A percentile compares a stretch with the other conserved stretches of the same genome.
These are phyloP conservation scores for Russula griseocarnosa DNA, from an alignment of 768 basidiomycete species.

Conservation along the genomic window DNA sequence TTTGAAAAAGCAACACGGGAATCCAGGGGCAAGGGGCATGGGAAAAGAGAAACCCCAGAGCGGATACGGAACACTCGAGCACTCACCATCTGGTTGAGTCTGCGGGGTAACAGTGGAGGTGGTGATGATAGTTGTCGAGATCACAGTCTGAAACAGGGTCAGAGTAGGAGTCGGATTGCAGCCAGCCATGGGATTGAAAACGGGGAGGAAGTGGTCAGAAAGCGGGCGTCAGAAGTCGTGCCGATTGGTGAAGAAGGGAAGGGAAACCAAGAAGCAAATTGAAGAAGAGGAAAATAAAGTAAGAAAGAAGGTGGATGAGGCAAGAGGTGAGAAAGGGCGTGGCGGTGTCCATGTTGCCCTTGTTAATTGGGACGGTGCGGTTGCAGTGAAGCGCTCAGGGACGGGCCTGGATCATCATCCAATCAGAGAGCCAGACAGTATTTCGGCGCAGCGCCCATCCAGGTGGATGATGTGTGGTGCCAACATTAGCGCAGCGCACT, in stretches of 20 bases:
- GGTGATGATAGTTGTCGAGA: constrained; percentile 20
- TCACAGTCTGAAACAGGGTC: constrained; percentile 23
- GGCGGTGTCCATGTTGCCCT: constrained; percentile 16
- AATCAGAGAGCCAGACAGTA: not conserved
- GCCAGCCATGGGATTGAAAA: constrained; percentile 18
- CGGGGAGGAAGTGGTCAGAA: not conserved
- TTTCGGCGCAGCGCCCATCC: constrained; percentile 12
- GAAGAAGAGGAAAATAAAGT: constrained; percentile 3
- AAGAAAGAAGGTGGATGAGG: not conserved
- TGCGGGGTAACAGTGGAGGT: constrained; percentile 15
- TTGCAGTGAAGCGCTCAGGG: constrained; percentile 3
- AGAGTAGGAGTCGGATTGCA: constrained; percentile 21
- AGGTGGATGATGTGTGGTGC: not conserved
- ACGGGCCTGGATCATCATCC: not conserved
- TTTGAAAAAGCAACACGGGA: not conserved
- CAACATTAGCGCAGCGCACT: too few species aligned
- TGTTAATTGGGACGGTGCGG: not conserved
- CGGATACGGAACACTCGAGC: not conserved
- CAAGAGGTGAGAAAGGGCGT: not conserved
- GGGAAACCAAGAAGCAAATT: not conserved
- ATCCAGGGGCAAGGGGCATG: not conserved
- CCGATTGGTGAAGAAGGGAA: not conserved
- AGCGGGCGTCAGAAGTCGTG: not conserved
- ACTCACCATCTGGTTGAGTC: constrained; percentile 25
- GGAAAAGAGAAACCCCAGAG: not conserved